Evolutionary conservation across 2,329 filamentous ascomycete genomes (phyloP), one percentile per base, ranked within the genome.

Genomic region (Elsinoe australis): DNA sequence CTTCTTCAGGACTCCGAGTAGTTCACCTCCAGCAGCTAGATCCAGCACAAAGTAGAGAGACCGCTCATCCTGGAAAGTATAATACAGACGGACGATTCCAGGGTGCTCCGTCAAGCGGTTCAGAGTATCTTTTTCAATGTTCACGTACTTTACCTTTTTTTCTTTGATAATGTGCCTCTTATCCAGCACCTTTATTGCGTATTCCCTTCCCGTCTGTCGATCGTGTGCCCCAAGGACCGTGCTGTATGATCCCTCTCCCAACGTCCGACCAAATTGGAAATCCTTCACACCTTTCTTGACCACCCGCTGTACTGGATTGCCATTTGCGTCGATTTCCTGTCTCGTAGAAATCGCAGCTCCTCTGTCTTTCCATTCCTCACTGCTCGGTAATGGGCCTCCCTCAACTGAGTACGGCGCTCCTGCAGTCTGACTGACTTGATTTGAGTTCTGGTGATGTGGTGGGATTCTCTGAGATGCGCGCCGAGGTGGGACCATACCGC

Each of bases 111-210:
- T 96, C 50, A 98, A 73, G 54, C 92, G 82, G 63, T 98, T 98
- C 49, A 98, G 73, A 0, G 92, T 96, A 67, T 98, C 90, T 70
- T 95, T 95, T 67, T 98, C 92, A 59, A 98, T 98, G 67, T 96
- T 98, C 67, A 98, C 92, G 62, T 98, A 98, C 74, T 98, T 98
- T 61, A 98, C 94, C 75, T 98, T 98, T 68, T 95, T 96, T 70
- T 98, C 92, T 68, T 96, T 98, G 73, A 98, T 98, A 61, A 98
- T 98, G 66, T 98, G 92, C 59, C 88, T 80, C 70, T 98, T 98
- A 68, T 98, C 92, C 38, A 98, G 78, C 12, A 98, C 90, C 66
- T 98, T 98, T 69, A 98, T 89, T 19, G 92, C 92, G 62, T 96
- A 96, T 65, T 98, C 90, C 60, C 94, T 94, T 50, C 94, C 71